A percentile compares a stretch with the other conserved stretches of the same genome.
Evolutionary conservation across 2,329 filamentous ascomycete species (phyloP).

Genomic region (Bretziella fagacearum): DNA sequence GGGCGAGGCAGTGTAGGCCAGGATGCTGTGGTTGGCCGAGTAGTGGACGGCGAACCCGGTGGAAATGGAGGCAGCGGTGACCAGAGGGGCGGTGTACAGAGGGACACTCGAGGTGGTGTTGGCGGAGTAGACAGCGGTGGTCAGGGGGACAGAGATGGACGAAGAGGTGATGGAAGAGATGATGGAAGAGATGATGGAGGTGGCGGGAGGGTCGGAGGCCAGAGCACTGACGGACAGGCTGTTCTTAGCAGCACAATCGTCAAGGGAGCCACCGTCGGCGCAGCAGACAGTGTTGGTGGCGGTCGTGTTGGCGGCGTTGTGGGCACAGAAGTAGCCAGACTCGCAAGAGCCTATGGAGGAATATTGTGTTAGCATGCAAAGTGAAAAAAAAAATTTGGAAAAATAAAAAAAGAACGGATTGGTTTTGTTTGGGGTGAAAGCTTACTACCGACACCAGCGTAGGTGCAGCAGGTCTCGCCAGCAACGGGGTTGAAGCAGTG

Average conservation of each 20-base stretch:
- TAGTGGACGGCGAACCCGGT: neutral
- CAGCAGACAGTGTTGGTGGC: constrained; percentile 39
- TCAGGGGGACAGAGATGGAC: constrained; percentile 6
- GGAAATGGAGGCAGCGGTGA: constrained; percentile 4
- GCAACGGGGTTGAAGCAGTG: constrained; percentile 41
- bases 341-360: constrained; percentile 38
- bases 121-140: constrained; percentile 10
- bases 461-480: constrained; percentile 39
- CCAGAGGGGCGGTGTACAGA: constrained; percentile 6
- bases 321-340: constrained; percentile 44
- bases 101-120: constrained; percentile 9
- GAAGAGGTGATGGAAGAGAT: constrained; percentile 16
- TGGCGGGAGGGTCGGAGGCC: constrained; percentile 21
- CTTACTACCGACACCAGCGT: constrained; percentile 38
- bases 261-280: constrained; percentile 35
- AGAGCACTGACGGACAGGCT: constrained; percentile 31
- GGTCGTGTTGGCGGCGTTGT: constrained; percentile 25
- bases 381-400: neutral
- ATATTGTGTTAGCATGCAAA: constrained; percentile 1
- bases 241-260: constrained; percentile 36
- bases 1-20: constrained; percentile 7
- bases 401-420: no score
- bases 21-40: constrained; percentile 5
- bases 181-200: constrained; percentile 20
- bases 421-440: constrained; percentile 15